phyloP scores from a whole-genome alignment of 2,329 filamentous ascomycete species.

The Phialophora tarda region DNA sequence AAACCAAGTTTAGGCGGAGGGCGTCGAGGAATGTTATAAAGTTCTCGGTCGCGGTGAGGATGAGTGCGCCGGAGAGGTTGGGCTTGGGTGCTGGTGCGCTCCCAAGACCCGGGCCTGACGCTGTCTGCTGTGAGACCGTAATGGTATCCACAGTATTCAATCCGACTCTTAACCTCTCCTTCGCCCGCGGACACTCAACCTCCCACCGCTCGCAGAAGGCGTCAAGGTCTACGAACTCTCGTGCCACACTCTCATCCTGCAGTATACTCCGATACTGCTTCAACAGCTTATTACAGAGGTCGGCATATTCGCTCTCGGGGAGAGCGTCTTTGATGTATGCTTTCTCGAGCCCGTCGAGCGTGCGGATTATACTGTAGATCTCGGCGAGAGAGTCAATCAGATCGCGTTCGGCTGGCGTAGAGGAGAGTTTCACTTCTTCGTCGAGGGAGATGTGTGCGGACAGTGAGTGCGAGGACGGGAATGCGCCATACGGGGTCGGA shows the following conservation, averaged over 20 bases:
- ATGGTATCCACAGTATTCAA: constrained; percentile 69
- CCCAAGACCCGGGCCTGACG: constrained; percentile 42
- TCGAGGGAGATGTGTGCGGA: constrained; percentile 92
- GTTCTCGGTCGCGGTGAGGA: constrained; percentile 91
- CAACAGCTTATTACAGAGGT: constrained; percentile 89
- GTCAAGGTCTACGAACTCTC: constrained; percentile 84
- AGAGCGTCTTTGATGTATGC: constrained; percentile 96
- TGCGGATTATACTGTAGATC: constrained; percentile 96
- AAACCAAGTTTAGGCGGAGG: constrained; percentile 85
- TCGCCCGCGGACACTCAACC: constrained; percentile 91
- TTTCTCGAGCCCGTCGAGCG: constrained; percentile 92
- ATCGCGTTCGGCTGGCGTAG: constrained; percentile 85
- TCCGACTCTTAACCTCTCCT: constrained; percentile 87
- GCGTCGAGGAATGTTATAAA: constrained; percentile 99
- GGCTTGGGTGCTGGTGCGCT: constrained; percentile 22
- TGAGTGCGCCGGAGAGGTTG: constrained; percentile 65
- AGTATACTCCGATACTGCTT: constrained; percentile 97
- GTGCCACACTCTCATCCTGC: constrained; percentile 87
- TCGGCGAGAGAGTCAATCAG: constrained; percentile 95
- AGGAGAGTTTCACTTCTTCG: constrained; percentile 91
- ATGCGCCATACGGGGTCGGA: constrained; percentile 81
- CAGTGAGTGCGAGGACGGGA: constrained; percentile 81
- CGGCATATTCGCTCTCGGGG: constrained; percentile 88
- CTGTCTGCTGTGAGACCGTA: constrained; percentile 44
- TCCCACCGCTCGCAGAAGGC: constrained; percentile 92